phyloP scores from a whole-genome alignment of 2,329 filamentous ascomycete species.

The Fusarium humuli region DNA sequence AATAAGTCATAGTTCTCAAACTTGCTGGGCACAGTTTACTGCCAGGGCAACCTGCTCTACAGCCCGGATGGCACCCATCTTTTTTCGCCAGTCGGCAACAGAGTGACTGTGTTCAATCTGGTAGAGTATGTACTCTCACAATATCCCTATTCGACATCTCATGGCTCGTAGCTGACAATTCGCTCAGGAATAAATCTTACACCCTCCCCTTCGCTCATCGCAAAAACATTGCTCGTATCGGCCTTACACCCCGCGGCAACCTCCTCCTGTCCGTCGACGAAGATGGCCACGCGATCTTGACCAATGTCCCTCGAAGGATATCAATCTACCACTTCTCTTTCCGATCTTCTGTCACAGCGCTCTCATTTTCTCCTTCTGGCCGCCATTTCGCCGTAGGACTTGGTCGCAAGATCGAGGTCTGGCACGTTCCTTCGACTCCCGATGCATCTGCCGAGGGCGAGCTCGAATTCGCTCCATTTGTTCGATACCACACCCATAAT shows the following conservation, averaged over 20 bases:
- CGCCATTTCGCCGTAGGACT: conserved; percentile 90
- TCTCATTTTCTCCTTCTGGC: conserved; percentile 92
- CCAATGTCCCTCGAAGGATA: conserved; percentile 87
- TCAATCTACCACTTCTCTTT: conserved; percentile 97
- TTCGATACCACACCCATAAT: conserved; percentile 86
- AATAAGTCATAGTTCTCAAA: conserved; percentile 83
- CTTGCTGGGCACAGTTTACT: conserved; percentile 96
- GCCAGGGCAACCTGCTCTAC: conserved; percentile 96
- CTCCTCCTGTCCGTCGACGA: conserved; percentile 93
- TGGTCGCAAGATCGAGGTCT: conserved; percentile 90
- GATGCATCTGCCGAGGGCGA: conserved; percentile 82
- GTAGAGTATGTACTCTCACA: conserved; percentile 76
- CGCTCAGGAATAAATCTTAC: conserved; percentile 81
- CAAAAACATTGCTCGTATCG: conserved; percentile 90
- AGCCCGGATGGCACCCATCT: conserved; percentile 96
- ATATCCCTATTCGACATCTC: background rate
- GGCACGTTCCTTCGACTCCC: conserved; percentile 93
- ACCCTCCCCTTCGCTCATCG: conserved; percentile 92
- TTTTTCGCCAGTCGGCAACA: conserved; percentile 95
- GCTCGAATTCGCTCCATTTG: conserved; percentile 94
- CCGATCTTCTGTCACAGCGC: conserved; percentile 80
- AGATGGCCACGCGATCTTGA: conserved; percentile 92
- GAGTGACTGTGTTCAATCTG: conserved; percentile 94
- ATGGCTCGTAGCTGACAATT: conserved; percentile 49
- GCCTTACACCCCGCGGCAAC: conserved; percentile 89